Base-by-base conservation (phyloP, 108 stramenopile genomes). In the Nitzschia putrida region DNA sequence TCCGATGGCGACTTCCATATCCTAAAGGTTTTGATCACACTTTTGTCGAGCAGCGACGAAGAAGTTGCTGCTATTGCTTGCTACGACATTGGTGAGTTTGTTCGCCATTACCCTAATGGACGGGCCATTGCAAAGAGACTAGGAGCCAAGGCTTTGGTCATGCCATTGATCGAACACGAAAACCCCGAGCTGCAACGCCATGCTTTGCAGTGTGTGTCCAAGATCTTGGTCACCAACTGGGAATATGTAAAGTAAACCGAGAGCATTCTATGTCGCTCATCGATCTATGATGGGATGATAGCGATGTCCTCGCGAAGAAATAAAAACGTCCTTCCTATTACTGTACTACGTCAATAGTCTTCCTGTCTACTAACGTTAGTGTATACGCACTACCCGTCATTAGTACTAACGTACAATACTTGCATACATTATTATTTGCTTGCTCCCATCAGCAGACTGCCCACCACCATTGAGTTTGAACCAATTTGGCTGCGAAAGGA, bases 11-110 rank as follows among this genome's bases (percentile, higher is more conserved):
- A 92, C 64, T 89, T 91, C 63, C 75, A 53, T 22, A 65, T 89
- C 44, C 70, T 92, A 8, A 91, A 91, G 82, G 86, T 81, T 52
- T 88, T 97, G 8, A 92, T 95, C 71, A 72, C 82, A 8, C 81
- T 98, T 57, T 82, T 97, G 49, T 71, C 76, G 37, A 83, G 87
- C 61, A 77, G 80, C 24, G 93, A 95, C 74, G 88, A 91, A 59
- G 94, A 97, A 63, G 90, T 96, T 54, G 88, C 93, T 52, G 78
- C 95, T 54, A 93, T 98, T 80, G 98, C 98, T 7, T 96, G 94
- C 73, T 97, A 95, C 64, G 98, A 98, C 77, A 83, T 99, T 69
- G 98, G 97, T 52, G 97, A 97, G 76, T 97, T 97, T 66, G 94
- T 92, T 25, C 96, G 96, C 51, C 95, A 96, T 78, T 98, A 97